These are phyloP conservation scores for Colletotrichum neosansevieriae DNA, from an alignment of 2,329 filamentous ascomycete species.

Conservation along the genomic window DNA sequence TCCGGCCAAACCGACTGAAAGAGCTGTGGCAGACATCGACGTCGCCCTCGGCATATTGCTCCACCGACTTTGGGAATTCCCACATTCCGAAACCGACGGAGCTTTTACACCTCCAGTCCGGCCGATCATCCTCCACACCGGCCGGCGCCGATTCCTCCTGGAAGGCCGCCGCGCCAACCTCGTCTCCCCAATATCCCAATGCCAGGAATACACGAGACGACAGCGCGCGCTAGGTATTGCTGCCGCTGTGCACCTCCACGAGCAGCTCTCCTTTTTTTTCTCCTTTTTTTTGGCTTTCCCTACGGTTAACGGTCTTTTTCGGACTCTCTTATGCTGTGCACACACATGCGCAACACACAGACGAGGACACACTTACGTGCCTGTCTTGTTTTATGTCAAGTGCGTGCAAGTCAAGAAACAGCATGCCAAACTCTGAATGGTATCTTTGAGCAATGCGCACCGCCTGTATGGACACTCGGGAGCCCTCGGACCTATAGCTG, in stretches of 20 bases:
- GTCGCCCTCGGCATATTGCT: conserved; percentile 14
- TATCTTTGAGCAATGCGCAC: not conserved
- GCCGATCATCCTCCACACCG: conserved; percentile 20
- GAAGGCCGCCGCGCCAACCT: conserved; percentile 24
- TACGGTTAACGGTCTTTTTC: conserved; percentile 2
- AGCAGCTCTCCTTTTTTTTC: not conserved
- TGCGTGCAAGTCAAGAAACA: conserved; percentile 21
- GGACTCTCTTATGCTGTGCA: conserved; percentile 5
- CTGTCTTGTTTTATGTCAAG: not conserved
- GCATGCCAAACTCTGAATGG: conserved; percentile 23
- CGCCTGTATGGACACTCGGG: conserved; percentile 8
- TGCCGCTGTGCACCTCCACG: not conserved
- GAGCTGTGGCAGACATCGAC: conserved; percentile 1
- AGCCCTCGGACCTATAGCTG: conserved; percentile 12
- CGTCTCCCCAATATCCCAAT: conserved; percentile 7
- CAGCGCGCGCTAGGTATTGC: conserved; percentile 15
- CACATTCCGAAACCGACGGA: conserved; percentile 13
- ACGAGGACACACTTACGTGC: not conserved
- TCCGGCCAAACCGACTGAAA: not conserved
- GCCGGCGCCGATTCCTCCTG: conserved; percentile 25
- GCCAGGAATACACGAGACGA: conserved; percentile 27
- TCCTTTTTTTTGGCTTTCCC: not conserved
- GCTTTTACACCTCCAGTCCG: not conserved
- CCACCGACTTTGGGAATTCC: conserved; percentile 6
- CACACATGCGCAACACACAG: conserved; percentile 3